Evolutionary conservation across 768 basidiomycete species (phyloP).

Genomic region (Lactarius sanguifluus): DNA sequence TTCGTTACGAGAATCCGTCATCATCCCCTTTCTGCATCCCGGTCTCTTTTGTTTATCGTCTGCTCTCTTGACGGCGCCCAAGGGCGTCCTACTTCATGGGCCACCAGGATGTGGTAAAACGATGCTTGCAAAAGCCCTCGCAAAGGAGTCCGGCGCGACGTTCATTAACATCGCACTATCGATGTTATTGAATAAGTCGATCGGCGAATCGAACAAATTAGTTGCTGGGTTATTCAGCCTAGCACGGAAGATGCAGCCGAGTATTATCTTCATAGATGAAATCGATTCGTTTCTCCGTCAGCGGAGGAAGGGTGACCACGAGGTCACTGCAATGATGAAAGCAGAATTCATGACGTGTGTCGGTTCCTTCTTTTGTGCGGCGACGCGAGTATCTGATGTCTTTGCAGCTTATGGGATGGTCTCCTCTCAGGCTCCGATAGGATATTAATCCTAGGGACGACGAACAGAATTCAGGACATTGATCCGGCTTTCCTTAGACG

Average conservation of each 20-base stretch:
- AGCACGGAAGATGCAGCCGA: conserved; percentile 89
- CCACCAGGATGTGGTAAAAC: conserved; percentile 99
- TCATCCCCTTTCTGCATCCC: conserved; percentile 91
- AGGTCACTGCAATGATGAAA: conserved; percentile 98
- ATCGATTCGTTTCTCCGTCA: conserved; percentile 95
- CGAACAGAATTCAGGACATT: conserved; percentile 94
- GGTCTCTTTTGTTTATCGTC: conserved; percentile 83
- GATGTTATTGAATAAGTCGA: conserved; percentile 78
- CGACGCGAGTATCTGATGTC: background rate
- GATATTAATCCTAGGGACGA: conserved; percentile 91
- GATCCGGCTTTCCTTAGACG: conserved; percentile 84
- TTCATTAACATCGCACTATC: conserved; percentile 88
- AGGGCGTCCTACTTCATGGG: conserved; percentile 93
- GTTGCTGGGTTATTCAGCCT: conserved; percentile 93
- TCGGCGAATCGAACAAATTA: conserved; percentile 91
- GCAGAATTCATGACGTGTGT: conserved; percentile 91
- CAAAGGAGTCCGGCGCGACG: conserved; percentile 95
- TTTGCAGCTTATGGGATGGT: conserved; percentile 87
- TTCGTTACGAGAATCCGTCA: conserved; percentile 90
- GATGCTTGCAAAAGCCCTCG: conserved; percentile 96
- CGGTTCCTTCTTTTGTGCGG: conserved; percentile 6
- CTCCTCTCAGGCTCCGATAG: conserved; percentile 76
- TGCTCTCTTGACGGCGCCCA: conserved; percentile 84
- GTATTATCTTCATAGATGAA: conserved; percentile 98
- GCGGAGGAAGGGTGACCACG: conserved; percentile 85